phyloP scores from a whole-genome alignment of 176 grass and related monocot species.

The Canna indica region DNA sequence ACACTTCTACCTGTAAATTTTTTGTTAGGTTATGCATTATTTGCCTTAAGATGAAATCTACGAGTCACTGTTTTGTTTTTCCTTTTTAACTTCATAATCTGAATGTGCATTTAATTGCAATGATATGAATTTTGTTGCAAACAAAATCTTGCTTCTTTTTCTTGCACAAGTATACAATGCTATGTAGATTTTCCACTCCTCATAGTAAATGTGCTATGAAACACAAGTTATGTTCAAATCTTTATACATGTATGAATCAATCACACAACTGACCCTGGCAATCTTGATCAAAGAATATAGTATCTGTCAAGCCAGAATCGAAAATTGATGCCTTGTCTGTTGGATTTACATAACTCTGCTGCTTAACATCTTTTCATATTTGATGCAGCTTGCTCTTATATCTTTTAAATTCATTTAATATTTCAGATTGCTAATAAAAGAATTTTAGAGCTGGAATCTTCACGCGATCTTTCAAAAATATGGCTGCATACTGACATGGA shows the following conservation, averaged over 20 bases:
- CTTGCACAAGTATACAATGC: background rate
- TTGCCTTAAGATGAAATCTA: background rate
- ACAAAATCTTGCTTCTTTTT: background rate
- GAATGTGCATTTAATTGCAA: background rate
- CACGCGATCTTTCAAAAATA: constrained; percentile 77
- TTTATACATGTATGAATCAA: background rate
- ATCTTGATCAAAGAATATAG: background rate
- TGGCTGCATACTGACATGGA: constrained; percentile 98
- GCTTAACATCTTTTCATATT: constrained; percentile 9
- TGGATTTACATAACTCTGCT: background rate
- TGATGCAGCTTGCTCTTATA: background rate
- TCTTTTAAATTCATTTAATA: background rate
- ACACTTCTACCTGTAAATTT: background rate
- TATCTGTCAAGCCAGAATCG: background rate
- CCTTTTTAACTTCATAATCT: too few species aligned
- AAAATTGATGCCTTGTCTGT: background rate
- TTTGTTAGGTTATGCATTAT: background rate
- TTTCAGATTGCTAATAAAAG: constrained; percentile 61
- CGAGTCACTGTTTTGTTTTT: too few species aligned
- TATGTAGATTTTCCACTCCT: background rate
- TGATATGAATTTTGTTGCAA: background rate
- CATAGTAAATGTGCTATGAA: background rate
- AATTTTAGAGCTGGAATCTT: constrained; percentile 80
- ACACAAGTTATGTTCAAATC: background rate
- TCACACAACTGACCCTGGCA: background rate